Base-by-base conservation (phyloP, 2,329 filamentous ascomycete species). In the Coleophoma crateriformis region DNA sequence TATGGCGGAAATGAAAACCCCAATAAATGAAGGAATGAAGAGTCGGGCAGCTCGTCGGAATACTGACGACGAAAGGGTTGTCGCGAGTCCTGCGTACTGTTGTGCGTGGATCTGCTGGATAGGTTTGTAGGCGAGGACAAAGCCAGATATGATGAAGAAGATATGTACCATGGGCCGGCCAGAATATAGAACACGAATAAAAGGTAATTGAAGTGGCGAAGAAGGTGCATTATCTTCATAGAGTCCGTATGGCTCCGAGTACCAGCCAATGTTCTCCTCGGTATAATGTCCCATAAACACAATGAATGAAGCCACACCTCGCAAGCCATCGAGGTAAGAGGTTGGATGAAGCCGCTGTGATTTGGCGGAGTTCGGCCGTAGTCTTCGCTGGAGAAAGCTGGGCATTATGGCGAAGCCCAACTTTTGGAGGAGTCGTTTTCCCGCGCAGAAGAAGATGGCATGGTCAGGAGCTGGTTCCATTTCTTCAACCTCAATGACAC, bases 101-200 rank as follows among this genome's bases (percentile, higher is more conserved):
- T 68, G 64, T 10, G 64, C 57, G 48, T 70, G 71, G 7, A 73
- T 67, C 33, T 67, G 63, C 47, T 67, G 65, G 22, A 77, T 59
- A 2, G 73, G 69, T 53, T 72, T 72, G 54, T 69, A 67, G 7
- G 72, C 68, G 19, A 77, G 65, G 3, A 70, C 73, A 52, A 73
- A 75, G 35, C 75, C 74, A 1, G 73, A 76, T 34, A 77, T 73
- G 54, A 77, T 68, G 60, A 77, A 77, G 61, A 77, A 77, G 43
- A 77, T 68, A 56, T 74, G 70, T 3, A 77, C 74, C 71, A 74
- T 73, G 8, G 73, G 71, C 15, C 69, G 66, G 15, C 72, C 72
- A 14, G 70, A 70, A 69, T 73, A 53, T 17, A 75, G 48, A 27
- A 74, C 62, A 47, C 72, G 68, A 7, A 74, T 12, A 46, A 72